phyloP scores from a whole-genome alignment of 2,329 filamentous ascomycete genomes.

The Calonectria pauciramosa region DNA sequence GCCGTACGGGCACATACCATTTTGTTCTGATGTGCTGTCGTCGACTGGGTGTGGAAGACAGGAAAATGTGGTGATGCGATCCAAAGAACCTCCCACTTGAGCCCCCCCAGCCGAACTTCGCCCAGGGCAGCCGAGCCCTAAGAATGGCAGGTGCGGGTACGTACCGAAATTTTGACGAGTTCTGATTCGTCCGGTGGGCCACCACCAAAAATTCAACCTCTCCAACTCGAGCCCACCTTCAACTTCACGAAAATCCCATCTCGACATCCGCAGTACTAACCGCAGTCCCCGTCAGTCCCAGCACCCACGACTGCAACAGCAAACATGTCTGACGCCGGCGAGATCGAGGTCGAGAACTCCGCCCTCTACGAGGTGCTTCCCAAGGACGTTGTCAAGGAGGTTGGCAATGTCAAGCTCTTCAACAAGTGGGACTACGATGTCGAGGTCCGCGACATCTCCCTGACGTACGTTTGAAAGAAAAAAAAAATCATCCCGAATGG shows the following conservation, averaged over 20 bases:
- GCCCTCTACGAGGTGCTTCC: conserved; percentile 85
- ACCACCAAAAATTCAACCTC: conserved; percentile 55
- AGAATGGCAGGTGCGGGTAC: conserved; percentile 48
- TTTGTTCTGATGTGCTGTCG: conserved; percentile 59
- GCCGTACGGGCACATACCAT: conserved; percentile 53
- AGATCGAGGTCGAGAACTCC: conserved; percentile 90
- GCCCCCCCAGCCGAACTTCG: conserved; percentile 45
- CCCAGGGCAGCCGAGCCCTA: conserved; percentile 60
- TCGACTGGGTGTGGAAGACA: conserved; percentile 54
- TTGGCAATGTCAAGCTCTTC: conserved; percentile 96
- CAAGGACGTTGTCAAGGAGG: conserved; percentile 91
- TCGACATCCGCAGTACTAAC: conserved; percentile 57
- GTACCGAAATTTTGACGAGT: conserved; percentile 42
- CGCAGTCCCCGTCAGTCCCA: conserved; percentile 53
- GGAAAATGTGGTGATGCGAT: conserved; percentile 45
- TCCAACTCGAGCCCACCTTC: conserved; percentile 50
- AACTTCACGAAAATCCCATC: conserved; percentile 53
- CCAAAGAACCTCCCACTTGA: conserved; percentile 49
- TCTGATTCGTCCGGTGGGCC: conserved; percentile 54
- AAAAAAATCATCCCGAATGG: conserved; percentile 10
- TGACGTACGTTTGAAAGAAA: conserved; percentile 80
- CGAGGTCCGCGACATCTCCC: conserved; percentile 99
- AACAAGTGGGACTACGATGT: conserved; percentile 99
- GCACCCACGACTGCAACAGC: conserved; percentile 57
- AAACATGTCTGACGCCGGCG: conserved; percentile 94